Base-by-base conservation (phyloP, 2,329 filamentous ascomycete genomes). In the Clonostachys rosea region DNA sequence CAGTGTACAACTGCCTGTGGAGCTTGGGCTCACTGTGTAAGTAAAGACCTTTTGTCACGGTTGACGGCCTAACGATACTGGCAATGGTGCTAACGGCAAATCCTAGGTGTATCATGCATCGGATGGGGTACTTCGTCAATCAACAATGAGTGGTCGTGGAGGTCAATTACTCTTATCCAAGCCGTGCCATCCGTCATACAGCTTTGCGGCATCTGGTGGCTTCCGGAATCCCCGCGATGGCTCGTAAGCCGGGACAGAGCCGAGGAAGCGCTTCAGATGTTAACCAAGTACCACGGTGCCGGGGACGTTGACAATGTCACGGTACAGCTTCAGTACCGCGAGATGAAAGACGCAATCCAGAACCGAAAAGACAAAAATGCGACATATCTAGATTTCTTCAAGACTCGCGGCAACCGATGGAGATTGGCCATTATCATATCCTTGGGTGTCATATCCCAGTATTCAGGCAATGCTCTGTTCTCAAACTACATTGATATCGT, bases 1-100 rank as follows among this genome's bases (percentile, higher is more conserved):
- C 83, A 14, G 73, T 86, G 47, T 86, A 86, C 65, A 86, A 86
- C 63, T 84, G 79, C 54, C 63, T 86, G 44, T 87, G 82, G 82
- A 84, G 85, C 59, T 62, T 82, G 47, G 81, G 79, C 34, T 69
- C 71, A 11, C 59, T 73, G 17, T 52, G 61, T 64, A 53, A 55
- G 59, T 46, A 20, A 11, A 5, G 18, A 12, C 46, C 52, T 4
- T 30, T 10, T 30, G 24, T 9, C 24, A 30, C 8, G 3, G 24
- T 30, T 9, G 24, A 10, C 24, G 3, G 24, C 2, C 9, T 30
- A 5, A 4, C 8, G 24, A 30, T 9, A 30, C 24, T 30, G 9
- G 24, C 9, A 30, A 9, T 9, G 24, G 24, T 30, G 24, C 24
- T 30, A 3, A 30, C 24, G 10, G 47, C 52, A 50, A 51, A 20